Percentiles rank a stretch among this genome's conserved stretches.
These are phyloP conservation scores for Colletotrichum sp. DNA, from an alignment of 2,329 filamentous ascomycete species.

Conservation along the genomic window DNA sequence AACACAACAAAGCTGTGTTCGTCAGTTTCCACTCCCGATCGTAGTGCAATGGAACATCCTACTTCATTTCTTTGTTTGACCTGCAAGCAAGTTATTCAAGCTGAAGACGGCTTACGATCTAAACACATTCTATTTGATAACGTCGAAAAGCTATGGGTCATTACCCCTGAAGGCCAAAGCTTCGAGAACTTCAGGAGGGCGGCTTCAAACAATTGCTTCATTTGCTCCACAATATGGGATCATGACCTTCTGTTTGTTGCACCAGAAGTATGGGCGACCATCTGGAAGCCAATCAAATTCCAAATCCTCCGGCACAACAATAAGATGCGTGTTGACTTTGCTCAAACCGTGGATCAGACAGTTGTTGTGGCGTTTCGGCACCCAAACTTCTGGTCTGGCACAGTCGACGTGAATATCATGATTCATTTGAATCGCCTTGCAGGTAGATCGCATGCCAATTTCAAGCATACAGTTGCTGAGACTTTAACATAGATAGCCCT, in stretches of 20 bases:
- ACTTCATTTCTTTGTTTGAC: not conserved
- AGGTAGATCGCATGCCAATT: accelerated
- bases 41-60: not conserved
- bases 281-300: not conserved
- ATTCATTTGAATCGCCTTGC: not conserved
- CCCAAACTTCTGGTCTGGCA: not conserved
- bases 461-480: not conserved
- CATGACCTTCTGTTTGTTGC: not conserved
- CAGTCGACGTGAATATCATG: not conserved
- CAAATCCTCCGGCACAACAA: not conserved
- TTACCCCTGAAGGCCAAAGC: not conserved
- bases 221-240: not conserved
- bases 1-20: not conserved
- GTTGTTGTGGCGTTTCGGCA: not conserved
- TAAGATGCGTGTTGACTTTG: not conserved
- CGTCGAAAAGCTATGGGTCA: not conserved
- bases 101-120: not conserved
- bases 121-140: not conserved
- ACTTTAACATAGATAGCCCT: accelerated
- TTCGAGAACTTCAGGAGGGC: not conserved
- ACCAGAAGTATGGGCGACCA: not conserved
- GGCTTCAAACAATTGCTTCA: not conserved
- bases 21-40: not conserved
- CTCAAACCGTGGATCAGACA: not conserved
- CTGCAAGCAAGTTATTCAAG: not conserved